Evolutionary conservation across 2,329 filamentous ascomycete genomes (phyloP), one percentile per base, ranked within the genome.

Genomic region (Neonectria hederae): DNA sequence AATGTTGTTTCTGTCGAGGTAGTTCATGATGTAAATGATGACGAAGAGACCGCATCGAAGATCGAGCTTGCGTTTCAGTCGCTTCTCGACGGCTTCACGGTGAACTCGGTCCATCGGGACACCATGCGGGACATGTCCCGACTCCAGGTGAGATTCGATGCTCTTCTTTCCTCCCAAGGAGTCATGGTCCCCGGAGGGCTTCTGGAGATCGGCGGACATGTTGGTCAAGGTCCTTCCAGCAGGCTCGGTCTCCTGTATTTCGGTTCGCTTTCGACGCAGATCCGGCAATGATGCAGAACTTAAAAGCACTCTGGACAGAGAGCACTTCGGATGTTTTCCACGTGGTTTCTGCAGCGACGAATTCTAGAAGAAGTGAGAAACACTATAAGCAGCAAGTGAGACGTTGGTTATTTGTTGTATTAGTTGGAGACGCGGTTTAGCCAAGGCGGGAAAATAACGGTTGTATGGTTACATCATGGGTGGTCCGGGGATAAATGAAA

Each of bases 11-110:
- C 88, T 82, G 71, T 90, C 88, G 30, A 89, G 82, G 76, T 92
- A 93, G 78, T 93, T 93, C 77, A 81, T 83, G 75, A 93, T 92
- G 73, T 93, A 93, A 80, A 93, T 91, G 68, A 93, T 76, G 52
- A 93, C 87, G 62, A 93, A 86, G 69, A 91, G 86, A 81, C 76
- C 89, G 81, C 76, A 93, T 64, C 90, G 84, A 21, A 84, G 71
- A 74, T 94, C 92, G 59, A 94, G 88, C 79, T 93, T 94, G 69
- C 88, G 85, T 76, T 88, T 85, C 71, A 94, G 79, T 38, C 82
- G 84, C 76, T 85, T 87, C 77, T 94, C 91, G n/a, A 90, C 84
- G 14, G 75, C 73, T 0, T 74, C 73, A 13, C 89, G 85, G 63
- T 87, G 83, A 43, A 84, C 85, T 0, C 82, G 79, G 61, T 81